Evolutionary conservation across 2,329 filamentous ascomycete genomes (phyloP).

Genomic region (Coleophoma cylindrospora): DNA sequence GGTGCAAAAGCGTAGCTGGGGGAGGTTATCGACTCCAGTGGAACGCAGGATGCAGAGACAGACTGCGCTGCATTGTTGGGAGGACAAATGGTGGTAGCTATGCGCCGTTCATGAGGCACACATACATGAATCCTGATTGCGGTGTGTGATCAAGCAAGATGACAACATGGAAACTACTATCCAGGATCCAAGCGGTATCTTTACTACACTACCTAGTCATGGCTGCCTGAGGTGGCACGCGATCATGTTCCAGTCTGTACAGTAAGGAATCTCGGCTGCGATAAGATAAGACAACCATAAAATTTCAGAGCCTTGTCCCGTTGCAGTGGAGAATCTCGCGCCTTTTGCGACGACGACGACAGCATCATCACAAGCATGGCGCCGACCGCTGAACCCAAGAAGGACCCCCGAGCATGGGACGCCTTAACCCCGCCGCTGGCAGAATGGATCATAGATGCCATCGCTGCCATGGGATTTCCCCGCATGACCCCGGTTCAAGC

Average conservation of each 20-base stretch:
- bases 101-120: slow-evolving; percentile 24
- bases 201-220: neutral
- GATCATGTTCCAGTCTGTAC: neutral
- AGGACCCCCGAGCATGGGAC: slow-evolving; percentile 56
- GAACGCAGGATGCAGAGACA: slow-evolving; percentile 44
- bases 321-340: no score
- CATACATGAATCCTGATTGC: neutral
- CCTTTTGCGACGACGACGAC: neutral
- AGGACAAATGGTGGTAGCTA: slow-evolving; percentile 23
- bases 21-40: slow-evolving; percentile 50
- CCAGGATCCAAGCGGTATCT: no score
- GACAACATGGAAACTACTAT: no score
- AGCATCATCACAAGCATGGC: slow-evolving; percentile 13
- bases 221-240: neutral
- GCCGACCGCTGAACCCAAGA: slow-evolving; percentile 28
- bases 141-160: neutral
- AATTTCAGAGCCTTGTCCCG: no score
- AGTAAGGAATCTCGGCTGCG: neutral
- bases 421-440: slow-evolving; percentile 65
- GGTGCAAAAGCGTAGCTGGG: slow-evolving; percentile 18
- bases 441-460: slow-evolving; percentile 82
- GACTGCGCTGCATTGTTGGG: slow-evolving; percentile 52
- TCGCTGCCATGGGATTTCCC: slow-evolving; percentile 77
- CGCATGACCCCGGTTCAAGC: slow-evolving; percentile 95
- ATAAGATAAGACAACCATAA: neutral